Percentiles rank a stretch among this genome's conserved stretches.
These are phyloP conservation scores for Odontarrhena argentea DNA, from an alignment of 345 rosid genomes.

Conservation along the genomic window DNA sequence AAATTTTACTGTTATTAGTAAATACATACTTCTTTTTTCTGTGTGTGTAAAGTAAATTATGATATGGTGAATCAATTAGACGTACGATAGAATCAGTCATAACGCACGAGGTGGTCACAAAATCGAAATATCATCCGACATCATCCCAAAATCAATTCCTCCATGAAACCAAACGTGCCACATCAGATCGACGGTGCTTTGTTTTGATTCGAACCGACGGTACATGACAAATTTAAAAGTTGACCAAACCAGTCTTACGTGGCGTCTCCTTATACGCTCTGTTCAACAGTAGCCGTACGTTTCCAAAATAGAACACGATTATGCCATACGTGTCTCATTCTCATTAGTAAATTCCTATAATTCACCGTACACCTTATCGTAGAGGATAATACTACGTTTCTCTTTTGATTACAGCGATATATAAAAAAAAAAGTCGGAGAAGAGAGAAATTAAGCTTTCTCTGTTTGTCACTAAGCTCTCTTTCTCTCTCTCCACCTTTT, in stretches of 20 bases:
- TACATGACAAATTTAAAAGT: constrained; percentile 33
- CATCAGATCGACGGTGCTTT: constrained; percentile 30
- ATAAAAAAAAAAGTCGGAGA: constrained; percentile 26
- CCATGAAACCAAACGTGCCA: constrained; percentile 33
- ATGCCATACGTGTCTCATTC: not conserved
- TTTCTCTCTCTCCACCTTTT: constrained; percentile 19
- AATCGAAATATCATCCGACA: constrained; percentile 1
- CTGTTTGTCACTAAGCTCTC: constrained; percentile 19
- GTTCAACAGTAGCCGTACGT: constrained; percentile 29
- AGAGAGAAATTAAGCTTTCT: not conserved
- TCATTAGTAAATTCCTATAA: not conserved
- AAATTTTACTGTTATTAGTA: too few species aligned
- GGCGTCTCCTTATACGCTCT: not conserved
- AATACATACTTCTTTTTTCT: too few species aligned
- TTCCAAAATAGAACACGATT: not conserved
- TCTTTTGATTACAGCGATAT: constrained; percentile 22
- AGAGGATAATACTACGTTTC: constrained; percentile 16
- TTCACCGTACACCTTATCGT: constrained; percentile 17
- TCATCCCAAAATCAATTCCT: constrained; percentile 4
- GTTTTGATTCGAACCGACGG: constrained; percentile 22
- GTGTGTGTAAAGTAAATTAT: not conserved
- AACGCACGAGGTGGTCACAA: constrained; percentile 12
- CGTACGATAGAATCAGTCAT: constrained; percentile 1
- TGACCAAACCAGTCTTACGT: constrained; percentile 28
- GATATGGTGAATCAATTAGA: constrained; percentile 4